phyloP scores from a whole-genome alignment of 768 basidiomycete genomes.

The Pleurotus platypus region DNA sequence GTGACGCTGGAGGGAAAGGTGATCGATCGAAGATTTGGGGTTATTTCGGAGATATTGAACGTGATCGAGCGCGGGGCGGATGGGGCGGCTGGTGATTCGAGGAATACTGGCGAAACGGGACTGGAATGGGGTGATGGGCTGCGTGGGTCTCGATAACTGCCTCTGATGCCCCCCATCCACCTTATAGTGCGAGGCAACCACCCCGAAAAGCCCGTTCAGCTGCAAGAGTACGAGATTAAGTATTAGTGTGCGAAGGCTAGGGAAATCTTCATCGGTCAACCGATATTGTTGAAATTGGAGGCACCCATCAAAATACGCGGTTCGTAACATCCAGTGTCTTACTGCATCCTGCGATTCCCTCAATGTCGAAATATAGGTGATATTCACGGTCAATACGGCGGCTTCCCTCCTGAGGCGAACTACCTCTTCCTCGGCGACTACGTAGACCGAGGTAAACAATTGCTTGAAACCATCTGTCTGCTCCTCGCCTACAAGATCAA shows the following conservation, averaged over 20 bases:
- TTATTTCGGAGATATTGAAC: no score
- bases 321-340: conserved; percentile 35
- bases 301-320: conserved; percentile 99
- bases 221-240: conserved; percentile 99
- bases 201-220: conserved; percentile 96
- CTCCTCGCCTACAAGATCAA: conserved; percentile 99
- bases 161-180: conserved; percentile 17
- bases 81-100: no score
- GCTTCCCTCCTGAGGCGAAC: conserved; percentile 99
- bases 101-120: no score
- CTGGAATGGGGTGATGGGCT: no score
- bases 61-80: no score
- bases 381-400: conserved; percentile 99
- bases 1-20: no score
- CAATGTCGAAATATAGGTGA: conserved; percentile 57
- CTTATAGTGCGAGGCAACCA: conserved; percentile 90
- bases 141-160: not conserved
- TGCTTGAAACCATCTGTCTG: conserved; percentile 98
- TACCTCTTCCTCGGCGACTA: conserved; percentile 99
- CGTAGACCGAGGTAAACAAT: conserved; percentile 98
- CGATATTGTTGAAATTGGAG: conserved; percentile 95
- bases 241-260: conserved; percentile 97
- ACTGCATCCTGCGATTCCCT: not conserved
- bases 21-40: no score
- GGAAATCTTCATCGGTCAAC: conserved; percentile 99